phyloP scores from a whole-genome alignment of 1,284 basidiomycete genomes.

The Cryptococcus maquisensis region DNA sequence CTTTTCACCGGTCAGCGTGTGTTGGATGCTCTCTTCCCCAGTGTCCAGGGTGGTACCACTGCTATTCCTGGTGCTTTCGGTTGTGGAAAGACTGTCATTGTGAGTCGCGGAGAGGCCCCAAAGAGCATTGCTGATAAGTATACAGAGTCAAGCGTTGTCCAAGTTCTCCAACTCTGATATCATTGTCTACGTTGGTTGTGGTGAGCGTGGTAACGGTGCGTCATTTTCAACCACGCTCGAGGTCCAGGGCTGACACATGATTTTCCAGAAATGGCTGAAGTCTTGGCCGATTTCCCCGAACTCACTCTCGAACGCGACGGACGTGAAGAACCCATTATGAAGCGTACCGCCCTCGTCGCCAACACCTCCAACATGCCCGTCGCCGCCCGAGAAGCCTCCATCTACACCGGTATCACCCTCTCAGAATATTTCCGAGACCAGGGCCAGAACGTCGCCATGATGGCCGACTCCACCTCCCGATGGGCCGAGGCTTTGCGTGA shows the following conservation, averaged over 20 bases:
- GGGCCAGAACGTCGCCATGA: constrained; percentile 97
- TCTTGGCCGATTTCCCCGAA: constrained; percentile 94
- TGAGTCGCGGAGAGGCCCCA: constrained; percentile 47
- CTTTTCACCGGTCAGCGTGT: constrained; percentile 96
- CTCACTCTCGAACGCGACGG: constrained; percentile 83
- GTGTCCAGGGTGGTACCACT: constrained; percentile 97
- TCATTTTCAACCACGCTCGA: not conserved
- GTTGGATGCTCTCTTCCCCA: constrained; percentile 95
- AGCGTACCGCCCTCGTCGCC: constrained; percentile 96
- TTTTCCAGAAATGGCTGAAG: constrained; percentile 85
- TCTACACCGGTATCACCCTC: constrained; percentile 99
- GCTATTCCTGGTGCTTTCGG: constrained; percentile 99
- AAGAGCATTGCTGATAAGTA: no score
- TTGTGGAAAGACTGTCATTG: constrained; percentile 93
- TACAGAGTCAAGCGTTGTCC: constrained; percentile 72
- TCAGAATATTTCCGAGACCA: constrained; percentile 99
- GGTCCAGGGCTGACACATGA: not conserved
- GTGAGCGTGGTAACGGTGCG: constrained; percentile 85
- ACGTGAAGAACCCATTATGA: constrained; percentile 99
- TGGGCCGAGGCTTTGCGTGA: constrained; percentile 99
- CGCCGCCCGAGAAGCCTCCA: constrained; percentile 97
- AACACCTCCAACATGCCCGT: constrained; percentile 99
- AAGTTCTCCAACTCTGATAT: constrained; percentile 99
- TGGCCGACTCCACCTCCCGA: constrained; percentile 98
- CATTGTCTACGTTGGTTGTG: constrained; percentile 98